Evolutionary conservation across 345 rosid genomes (phyloP).

Genomic region (Angophora floribunda): DNA sequence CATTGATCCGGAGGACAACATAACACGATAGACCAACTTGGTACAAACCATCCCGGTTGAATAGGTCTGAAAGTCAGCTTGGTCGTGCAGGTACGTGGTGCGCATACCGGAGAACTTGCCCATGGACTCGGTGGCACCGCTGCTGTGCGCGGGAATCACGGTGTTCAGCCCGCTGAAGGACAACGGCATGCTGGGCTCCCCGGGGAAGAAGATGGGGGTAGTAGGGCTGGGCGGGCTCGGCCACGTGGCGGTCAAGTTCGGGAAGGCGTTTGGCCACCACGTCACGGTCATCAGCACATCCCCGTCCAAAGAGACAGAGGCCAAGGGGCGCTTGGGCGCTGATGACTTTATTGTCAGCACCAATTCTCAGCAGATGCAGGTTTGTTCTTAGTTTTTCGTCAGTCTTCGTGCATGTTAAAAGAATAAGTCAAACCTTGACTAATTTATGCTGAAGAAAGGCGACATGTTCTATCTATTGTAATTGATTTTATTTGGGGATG

Average conservation of each 20-base stretch:
- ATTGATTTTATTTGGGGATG: neutral
- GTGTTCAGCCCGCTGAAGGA: conserved; percentile 51
- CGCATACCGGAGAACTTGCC: conserved; percentile 42
- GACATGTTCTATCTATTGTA: neutral
- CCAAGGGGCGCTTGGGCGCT: conserved; percentile 37
- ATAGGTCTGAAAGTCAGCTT: neutral
- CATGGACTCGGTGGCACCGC: conserved; percentile 51
- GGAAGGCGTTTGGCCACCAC: conserved; percentile 48
- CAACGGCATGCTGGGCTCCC: conserved; percentile 11
- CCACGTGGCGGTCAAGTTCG: conserved; percentile 45
- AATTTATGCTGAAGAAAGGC: neutral
- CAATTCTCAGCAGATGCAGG: conserved; percentile 33
- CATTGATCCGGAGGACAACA: neutral
- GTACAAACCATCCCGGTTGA: neutral
- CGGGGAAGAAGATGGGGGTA: conserved; percentile 29
- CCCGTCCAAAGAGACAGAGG: conserved; percentile 44
- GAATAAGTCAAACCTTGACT: neutral
- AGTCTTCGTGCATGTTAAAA: neutral
- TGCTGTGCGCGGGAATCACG: conserved; percentile 50
- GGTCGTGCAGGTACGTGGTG: conserved; percentile 30
- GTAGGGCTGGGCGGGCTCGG: conserved; percentile 56
- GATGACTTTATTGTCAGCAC: conserved; percentile 48
- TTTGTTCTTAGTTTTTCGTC: neutral
- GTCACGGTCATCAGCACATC: conserved; percentile 58
- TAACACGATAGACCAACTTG: neutral